Evolutionary conservation across 352 stramenopile genomes (phyloP), one percentile per base, ranked within the genome.

Genomic region (Halophytophthora batemanensis): DNA sequence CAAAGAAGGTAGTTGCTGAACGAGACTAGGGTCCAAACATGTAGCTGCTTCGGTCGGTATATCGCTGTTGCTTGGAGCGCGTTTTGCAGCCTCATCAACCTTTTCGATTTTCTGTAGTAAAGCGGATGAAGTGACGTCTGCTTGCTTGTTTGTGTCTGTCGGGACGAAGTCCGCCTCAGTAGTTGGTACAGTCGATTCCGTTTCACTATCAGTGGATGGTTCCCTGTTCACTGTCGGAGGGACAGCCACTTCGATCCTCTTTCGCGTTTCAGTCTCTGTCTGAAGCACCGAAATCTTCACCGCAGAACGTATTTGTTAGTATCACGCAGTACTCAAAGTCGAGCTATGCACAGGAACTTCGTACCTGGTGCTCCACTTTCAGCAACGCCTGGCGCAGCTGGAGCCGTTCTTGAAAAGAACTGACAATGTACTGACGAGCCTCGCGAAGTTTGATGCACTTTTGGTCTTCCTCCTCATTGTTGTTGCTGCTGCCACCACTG

Each of bases 321-420:
- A 41, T 48, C 2, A 38, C 45, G 11, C 10, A 38, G n/a, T 10
- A 22, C n/a, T 33, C 39, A 12, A 19, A 28, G 25, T 12, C 43
- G 45, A 3, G 14, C 13, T 1, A 17, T 39, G 2, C 36, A 28
- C 17, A 34, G 10, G 34, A n/a, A 6, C 6, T 29, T n/a, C 42
- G 49, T 45, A 76, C 68, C 60, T 94, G 76, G 29, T 90, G 74
- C 48, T 96, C 79, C 10, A 96, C 56, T 37, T 92, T 85, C 19
- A 96, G 65, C 35, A 96, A 62, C 1, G 58, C 69, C 23, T 74
- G 67, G 23, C 69, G 71, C n/a, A 97, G 60, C 50, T 86, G 75
- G 60, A 93, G 82, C 8, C 85, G 71, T 57, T 97, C 86, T 23
- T 85, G 62, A 53, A 97, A 97, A 48, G 86, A 93, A 38, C 83